Base-by-base conservation (phyloP, 768 basidiomycete species). In the Pholiota conissans region DNA sequence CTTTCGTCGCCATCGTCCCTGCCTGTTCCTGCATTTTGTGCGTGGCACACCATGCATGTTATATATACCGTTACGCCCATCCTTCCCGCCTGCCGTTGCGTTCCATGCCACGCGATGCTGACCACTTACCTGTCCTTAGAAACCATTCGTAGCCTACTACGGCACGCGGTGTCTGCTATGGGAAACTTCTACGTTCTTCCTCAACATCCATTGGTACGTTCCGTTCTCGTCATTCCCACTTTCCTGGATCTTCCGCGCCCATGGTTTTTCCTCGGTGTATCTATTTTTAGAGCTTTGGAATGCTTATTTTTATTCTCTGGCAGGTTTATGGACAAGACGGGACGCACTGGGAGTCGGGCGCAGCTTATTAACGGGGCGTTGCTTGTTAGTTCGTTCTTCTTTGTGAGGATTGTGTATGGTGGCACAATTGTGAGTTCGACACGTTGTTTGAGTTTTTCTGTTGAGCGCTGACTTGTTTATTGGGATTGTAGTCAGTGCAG, bases 181-280 rank as follows among this genome's bases (percentile, higher is more conserved):
- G 93, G 93, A 94, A 73, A 75, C 84, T 18, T 90, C 87, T 74
- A 95, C 93, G 0, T 83, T 93, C 57, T 93, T 95, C 73, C 76
- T 96, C 60, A 90, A 96, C 64, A 84, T 91, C 54, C 91, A 95
- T 61, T 94, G 92, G 92, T 93, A 62, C 59, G 76, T 56, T 35
- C 11, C 16, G 24, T 28, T n/a, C n/a, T n/a, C n/a, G n/a, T n/a
- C n/a, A n/a, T n/a, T n/a, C n/a, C n/a, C n/a, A n/a, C n/a, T 13
- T 35, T 2, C 37, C 26, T 40, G 9, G 28, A 26, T 69, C 47
- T 34, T 9, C 6, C 2, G 32, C 10, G 22, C 18, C 35, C 24
- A 13, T 4, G 28, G 32, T 55, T 27, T 39, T 3, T 8, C 28
- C 52, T 22, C 47, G 20, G 49, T 40, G 49, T n/a, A 45, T 24